Evolutionary conservation across 1,284 basidiomycete genomes (phyloP).

Genomic region (Ustilago cynodontis): DNA sequence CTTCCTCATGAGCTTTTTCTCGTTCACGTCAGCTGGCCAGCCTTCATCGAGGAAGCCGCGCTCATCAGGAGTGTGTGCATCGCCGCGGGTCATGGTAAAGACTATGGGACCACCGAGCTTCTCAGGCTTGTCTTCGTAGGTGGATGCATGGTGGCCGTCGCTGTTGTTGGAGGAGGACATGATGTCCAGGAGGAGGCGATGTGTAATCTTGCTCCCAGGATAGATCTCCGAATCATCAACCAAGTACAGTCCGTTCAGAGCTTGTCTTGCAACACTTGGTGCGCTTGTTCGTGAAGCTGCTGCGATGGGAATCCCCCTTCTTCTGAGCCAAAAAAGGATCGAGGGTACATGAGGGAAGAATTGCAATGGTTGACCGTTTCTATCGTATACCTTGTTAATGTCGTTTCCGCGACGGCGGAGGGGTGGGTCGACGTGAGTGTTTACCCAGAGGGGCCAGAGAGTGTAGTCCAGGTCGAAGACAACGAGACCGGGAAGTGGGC

Average conservation of each 20-base stretch:
- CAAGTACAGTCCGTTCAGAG: conserved; percentile 54
- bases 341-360: conserved; percentile 64
- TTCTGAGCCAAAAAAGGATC: conserved; percentile 57
- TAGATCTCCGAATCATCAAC: conserved; percentile 64
- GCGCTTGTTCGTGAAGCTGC: conserved; percentile 63
- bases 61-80: too few relatives aligned
- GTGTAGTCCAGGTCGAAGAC: conserved; percentile 68
- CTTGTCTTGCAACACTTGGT: conserved; percentile 61
- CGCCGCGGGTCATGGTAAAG: too few relatives aligned
- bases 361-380: conserved; percentile 41
- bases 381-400: conserved; percentile 61
- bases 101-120: too few relatives aligned
- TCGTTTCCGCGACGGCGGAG: conserved; percentile 44
- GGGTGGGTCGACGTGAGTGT: conserved; percentile 63
- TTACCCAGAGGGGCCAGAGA: conserved; percentile 67
- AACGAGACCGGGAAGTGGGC: conserved; percentile 53
- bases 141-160: too few relatives aligned
- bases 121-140: too few relatives aligned
- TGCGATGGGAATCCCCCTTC: conserved; percentile 48
- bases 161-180: too few relatives aligned
- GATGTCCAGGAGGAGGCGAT: too few relatives aligned
- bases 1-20: too few relatives aligned
- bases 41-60: too few relatives aligned
- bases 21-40: too few relatives aligned
- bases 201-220: conserved; percentile 64